Percentiles rank a stretch among this genome's conserved stretches.
Evolutionary conservation across 768 basidiomycete genomes (phyloP).

Genomic region (Amyloporia xantha): DNA sequence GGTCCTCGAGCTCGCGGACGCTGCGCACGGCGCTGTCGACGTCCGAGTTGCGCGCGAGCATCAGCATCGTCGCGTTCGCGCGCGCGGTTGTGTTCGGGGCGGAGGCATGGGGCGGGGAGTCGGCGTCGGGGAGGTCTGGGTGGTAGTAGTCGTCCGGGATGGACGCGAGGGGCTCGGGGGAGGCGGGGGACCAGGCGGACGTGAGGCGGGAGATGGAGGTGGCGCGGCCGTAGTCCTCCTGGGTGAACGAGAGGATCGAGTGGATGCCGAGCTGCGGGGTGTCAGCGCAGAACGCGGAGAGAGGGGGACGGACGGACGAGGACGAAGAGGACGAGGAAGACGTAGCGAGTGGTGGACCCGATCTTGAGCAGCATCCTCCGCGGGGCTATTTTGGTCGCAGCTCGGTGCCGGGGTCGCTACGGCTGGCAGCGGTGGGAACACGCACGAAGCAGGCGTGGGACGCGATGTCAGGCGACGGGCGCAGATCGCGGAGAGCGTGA

Average conservation of each 20-base stretch:
- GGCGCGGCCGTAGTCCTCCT: conserved; percentile 55
- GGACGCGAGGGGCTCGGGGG: not conserved
- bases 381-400: not conserved
- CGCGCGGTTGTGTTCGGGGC: conserved; percentile 8
- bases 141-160: not conserved
- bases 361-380: conserved; percentile 16
- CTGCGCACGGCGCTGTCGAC: conserved; percentile 51
- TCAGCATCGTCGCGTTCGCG: conserved; percentile 29
- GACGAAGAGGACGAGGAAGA: conserved; percentile 24
- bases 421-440: not conserved
- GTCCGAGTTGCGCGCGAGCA: conserved; percentile 65
- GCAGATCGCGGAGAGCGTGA: not conserved
- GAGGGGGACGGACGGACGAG: conserved; percentile 18
- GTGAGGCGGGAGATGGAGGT: conserved; percentile 42
- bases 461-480: not conserved
- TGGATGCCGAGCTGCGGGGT: conserved; percentile 33
- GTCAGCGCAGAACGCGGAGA: not conserved
- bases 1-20: conserved; percentile 75
- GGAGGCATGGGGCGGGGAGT: not conserved
- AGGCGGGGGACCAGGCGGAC: conserved; percentile 24
- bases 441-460: no score
- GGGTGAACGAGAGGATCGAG: conserved; percentile 59
- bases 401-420: no score
- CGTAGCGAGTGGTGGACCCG: conserved; percentile 25
- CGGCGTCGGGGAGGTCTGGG: not conserved